Percentiles rank a stretch among this genome's conserved stretches.
phyloP scores from a whole-genome alignment of 306 rosid species.

The Acmispon strigosus region DNA sequence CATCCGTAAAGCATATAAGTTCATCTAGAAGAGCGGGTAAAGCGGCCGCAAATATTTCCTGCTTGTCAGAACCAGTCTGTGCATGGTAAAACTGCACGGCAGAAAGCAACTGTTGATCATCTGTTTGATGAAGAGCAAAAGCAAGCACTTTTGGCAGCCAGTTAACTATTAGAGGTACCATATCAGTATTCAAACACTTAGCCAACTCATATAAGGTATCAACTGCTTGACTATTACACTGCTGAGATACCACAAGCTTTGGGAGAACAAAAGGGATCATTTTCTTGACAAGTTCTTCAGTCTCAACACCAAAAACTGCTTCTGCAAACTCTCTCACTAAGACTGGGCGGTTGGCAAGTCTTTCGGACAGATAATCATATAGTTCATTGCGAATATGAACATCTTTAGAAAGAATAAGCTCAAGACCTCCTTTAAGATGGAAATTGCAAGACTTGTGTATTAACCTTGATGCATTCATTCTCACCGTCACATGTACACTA shows the following conservation, averaged over 20 bases:
- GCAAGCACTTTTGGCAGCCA: constrained; percentile 98
- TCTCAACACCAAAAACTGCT: constrained; percentile 77
- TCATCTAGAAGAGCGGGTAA: constrained; percentile 82
- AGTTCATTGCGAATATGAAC: constrained; percentile 69
- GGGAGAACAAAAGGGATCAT: constrained; percentile 94
- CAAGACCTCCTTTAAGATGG: constrained; percentile 72
- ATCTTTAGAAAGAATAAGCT: constrained; percentile 52
- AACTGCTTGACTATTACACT: constrained; percentile 61
- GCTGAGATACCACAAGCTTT: constrained; percentile 81
- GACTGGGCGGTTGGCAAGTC: constrained; percentile 55
- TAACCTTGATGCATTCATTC: constrained; percentile 74
- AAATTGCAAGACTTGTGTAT: constrained; percentile 63
- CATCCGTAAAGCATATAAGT: constrained; percentile 84
- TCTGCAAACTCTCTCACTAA: constrained; percentile 88
- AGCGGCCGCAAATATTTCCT: constrained; percentile 81
- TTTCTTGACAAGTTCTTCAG: constrained; percentile 61
- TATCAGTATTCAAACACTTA: constrained; percentile 60
- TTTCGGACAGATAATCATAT: constrained; percentile 64
- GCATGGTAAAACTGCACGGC: constrained; percentile 79
- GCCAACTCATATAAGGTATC: constrained; percentile 66
- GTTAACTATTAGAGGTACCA: constrained; percentile 50
- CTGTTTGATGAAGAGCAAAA: constrained; percentile 71
- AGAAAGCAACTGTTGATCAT: constrained; percentile 49
- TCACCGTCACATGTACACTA: constrained; percentile 59
- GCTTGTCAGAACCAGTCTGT: constrained; percentile 62